Conservation (phyloP, 495 filamentous ascomycete species). For the Aspergillus bertholletiae region DNA sequence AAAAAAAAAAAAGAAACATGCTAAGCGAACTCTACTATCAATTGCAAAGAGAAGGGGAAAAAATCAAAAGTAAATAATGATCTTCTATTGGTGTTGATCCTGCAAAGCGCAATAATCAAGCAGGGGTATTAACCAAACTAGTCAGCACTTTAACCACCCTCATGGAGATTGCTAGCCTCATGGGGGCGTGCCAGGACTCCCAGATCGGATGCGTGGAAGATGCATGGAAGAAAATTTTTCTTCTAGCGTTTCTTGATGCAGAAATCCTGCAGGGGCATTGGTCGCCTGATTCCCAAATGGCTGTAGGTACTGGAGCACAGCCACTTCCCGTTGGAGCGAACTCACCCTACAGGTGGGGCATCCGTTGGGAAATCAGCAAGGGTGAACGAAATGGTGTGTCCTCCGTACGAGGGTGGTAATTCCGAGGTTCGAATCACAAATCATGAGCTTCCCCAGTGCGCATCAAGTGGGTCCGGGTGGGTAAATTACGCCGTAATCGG, state of each 20-base stretch:
- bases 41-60: too few species aligned
- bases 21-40: neutral
- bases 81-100: neutral
- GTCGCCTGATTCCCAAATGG: neutral
- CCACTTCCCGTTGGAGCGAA: neutral
- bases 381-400: neutral
- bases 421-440: constrained; percentile 1
- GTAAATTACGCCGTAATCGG: neutral
- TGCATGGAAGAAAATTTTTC: neutral
- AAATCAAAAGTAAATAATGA: neutral
- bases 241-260: neutral
- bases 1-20: neutral
- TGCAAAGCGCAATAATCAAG: neutral
- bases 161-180: neutral
- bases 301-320: neutral
- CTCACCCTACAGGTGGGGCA: neutral
- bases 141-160: neutral
- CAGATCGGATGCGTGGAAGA: neutral
- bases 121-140: neutral
- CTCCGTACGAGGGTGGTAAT: neutral
- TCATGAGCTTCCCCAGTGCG: neutral
- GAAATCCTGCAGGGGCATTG: neutral
- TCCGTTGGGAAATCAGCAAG: neutral
- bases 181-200: neutral
- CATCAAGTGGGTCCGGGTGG: neutral